Evolutionary conservation across 2,329 filamentous ascomycete genomes (phyloP), one percentile per base, ranked within the genome.

Genomic region (Aspergillus transmontanensis): DNA sequence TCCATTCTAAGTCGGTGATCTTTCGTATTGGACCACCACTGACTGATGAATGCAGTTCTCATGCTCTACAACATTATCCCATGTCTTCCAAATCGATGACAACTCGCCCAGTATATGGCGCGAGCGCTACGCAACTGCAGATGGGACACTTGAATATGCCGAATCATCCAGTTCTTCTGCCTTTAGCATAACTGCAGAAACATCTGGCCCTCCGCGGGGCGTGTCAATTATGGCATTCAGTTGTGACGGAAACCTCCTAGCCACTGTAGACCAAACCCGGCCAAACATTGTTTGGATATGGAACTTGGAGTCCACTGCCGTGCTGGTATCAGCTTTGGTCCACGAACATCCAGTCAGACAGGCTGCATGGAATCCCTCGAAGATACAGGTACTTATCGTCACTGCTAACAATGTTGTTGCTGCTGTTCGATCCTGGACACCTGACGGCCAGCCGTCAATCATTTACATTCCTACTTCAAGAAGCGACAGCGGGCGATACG

Each of bases 251-350:
- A 69, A 57, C 0, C 67, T 80, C 14, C 64, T 82, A 16, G 79
- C 77, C 11, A 80, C 77, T 3, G 72, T 78, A 43, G 76, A 79
- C 59, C 75, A 78, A n/a, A 70, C 71, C 26, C 73, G 76, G 9
- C 76, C 80, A 16, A 80, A 81, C 60, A 78, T 82, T 21, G 73
- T 80, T 23, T 82, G 80, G 80, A 77, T 82, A 63, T 82, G 80
- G 80, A 74, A 75, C 6, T 56, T 80, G 55, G 70, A 74, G 39
- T 61, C 56, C 4, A 67, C 70, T 0, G 69, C 74, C 2, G 67
- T 59, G 7, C 68, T 79, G 10, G 58, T 70, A 7, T 78, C 79
- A n/a, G 73, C 73, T 6, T 62, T 82, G 1, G 76, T 81, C 21
- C 80, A 82, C 57, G 79, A 81, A 53, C 75, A 79, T 45, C 71